Percentiles rank a stretch among this genome's conserved stretches.
phyloP scores from a whole-genome alignment of 1,139 yeast genomes.

The Geotrichum fermentans region DNA sequence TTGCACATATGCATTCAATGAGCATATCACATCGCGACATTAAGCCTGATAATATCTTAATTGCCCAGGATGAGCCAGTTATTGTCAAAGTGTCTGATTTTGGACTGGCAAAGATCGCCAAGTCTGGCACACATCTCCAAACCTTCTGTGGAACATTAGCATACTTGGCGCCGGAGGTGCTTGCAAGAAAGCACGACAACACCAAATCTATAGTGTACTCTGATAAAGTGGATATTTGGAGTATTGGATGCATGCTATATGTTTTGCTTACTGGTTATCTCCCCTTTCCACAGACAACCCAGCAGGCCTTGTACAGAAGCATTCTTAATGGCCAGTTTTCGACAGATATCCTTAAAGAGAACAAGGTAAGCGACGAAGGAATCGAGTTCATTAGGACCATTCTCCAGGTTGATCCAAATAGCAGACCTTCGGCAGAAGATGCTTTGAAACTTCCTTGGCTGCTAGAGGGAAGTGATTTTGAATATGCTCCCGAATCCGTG shows the following conservation, averaged over 20 bases:
- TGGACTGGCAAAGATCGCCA: constrained; percentile 80
- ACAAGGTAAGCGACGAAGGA: constrained; percentile 58
- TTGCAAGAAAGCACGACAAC: constrained; percentile 39
- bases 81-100: constrained; percentile 87
- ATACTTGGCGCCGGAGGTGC: constrained; percentile 90
- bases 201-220: constrained; percentile 47
- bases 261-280: constrained; percentile 86
- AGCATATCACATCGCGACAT: constrained; percentile 93
- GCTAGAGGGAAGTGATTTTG: constrained; percentile 28
- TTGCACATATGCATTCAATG: constrained; percentile 76
- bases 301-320: constrained; percentile 72
- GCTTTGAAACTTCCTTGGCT: constrained; percentile 75
- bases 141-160: constrained; percentile 91
- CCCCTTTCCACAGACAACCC: constrained; percentile 91
- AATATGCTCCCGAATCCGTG: not conserved
- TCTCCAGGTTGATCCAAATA: constrained; percentile 67
- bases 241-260: constrained; percentile 85
- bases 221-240: constrained; percentile 92
- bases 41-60: constrained; percentile 80
- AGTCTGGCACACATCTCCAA: constrained; percentile 70
- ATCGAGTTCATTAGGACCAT: constrained; percentile 64
- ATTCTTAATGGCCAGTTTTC: constrained; percentile 76
- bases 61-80: constrained; percentile 88
- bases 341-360: constrained; percentile 68
- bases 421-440: constrained; percentile 63